phyloP scores from a whole-genome alignment of 2,329 filamentous ascomycete species.

The Sporothrix globosa region DNA sequence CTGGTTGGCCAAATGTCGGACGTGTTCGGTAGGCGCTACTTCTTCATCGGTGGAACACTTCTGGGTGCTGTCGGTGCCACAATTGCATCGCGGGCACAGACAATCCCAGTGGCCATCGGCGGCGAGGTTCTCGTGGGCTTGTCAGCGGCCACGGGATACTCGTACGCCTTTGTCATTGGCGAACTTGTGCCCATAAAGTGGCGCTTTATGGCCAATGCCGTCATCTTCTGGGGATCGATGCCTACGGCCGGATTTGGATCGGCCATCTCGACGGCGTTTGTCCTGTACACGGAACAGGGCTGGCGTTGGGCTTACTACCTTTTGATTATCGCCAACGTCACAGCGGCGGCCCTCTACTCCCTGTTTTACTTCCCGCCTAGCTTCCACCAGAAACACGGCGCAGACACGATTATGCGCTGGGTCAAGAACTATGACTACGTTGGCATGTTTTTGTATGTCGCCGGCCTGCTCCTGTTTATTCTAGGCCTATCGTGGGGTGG shows the following conservation, averaged over 20 bases:
- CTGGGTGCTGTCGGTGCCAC: constrained; percentile 34
- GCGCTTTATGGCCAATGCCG: constrained; percentile 33
- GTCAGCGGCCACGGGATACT: constrained; percentile 33
- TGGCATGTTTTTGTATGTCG: constrained; percentile 52
- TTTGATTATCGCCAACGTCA: constrained; percentile 34
- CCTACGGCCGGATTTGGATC: constrained; percentile 34
- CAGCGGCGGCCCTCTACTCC: constrained; percentile 31
- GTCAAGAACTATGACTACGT: constrained; percentile 50
- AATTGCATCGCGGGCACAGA: constrained; percentile 30
- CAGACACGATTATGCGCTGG: constrained; percentile 32
- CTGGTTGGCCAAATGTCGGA: constrained; percentile 32
- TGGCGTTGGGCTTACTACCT: constrained; percentile 37
- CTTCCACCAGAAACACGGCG: constrained; percentile 34
- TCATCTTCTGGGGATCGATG: constrained; percentile 34
- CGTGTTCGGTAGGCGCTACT: constrained; percentile 35
- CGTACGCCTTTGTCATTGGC: constrained; percentile 37
- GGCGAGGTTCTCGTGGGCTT: constrained; percentile 35
- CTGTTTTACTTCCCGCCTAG: constrained; percentile 37
- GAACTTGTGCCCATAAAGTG: constrained; percentile 37
- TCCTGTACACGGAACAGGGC: constrained; percentile 32
- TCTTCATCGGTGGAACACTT: constrained; percentile 36
- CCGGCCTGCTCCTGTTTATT: constrained; percentile 53
- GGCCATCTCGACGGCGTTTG: constrained; percentile 34
- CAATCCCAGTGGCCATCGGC: constrained; percentile 33
- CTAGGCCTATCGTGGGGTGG: constrained; percentile 55